Evolutionary conservation across 495 filamentous ascomycete species (phyloP).

Genomic region (Schizothecium vesticola): DNA sequence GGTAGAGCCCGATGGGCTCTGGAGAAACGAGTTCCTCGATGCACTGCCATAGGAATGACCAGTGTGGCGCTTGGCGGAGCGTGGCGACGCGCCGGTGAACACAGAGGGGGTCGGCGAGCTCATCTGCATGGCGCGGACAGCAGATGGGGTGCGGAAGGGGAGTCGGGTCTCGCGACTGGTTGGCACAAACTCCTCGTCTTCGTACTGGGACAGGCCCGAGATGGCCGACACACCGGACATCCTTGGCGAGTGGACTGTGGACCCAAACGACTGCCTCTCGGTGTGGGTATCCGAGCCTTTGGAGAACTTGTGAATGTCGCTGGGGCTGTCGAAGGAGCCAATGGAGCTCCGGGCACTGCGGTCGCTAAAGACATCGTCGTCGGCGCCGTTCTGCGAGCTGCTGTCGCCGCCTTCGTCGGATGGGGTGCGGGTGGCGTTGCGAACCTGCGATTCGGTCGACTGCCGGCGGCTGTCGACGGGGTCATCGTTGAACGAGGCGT

Average conservation of each 20-base stretch:
- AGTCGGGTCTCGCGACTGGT: slow-evolving; percentile 34
- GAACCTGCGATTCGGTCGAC: slow-evolving; percentile 18
- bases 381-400: slow-evolving; percentile 44
- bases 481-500: slow-evolving; percentile 9
- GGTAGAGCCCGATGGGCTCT: slow-evolving; percentile 38
- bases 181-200: slow-evolving; percentile 38
- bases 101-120: slow-evolving; percentile 54
- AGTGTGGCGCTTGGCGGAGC: slow-evolving; percentile 30
- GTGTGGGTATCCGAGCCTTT: slow-evolving; percentile 6
- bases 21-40: slow-evolving; percentile 45
- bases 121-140: slow-evolving; percentile 75
- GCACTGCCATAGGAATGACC: slow-evolving; percentile 29
- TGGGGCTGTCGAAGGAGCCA: slow-evolving; percentile 34
- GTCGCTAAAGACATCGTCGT: slow-evolving; percentile 53
- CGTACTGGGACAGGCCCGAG: slow-evolving; percentile 41
- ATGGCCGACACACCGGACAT: slow-evolving; percentile 36
- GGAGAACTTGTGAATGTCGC: slow-evolving; percentile 15
- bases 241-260: slow-evolving; percentile 14
- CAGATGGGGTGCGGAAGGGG: slow-evolving; percentile 59
- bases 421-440: slow-evolving; percentile 14
- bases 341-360: slow-evolving; percentile 43
- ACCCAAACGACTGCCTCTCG: slow-evolving; percentile 12
- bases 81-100: slow-evolving; percentile 40
- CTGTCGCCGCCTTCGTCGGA: slow-evolving; percentile 34
- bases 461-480: slow-evolving; percentile 15